These are phyloP conservation scores for Aspergillus aculeatinus DNA, from an alignment of 2,329 filamentous ascomycete genomes.

Conservation along the genomic window DNA sequence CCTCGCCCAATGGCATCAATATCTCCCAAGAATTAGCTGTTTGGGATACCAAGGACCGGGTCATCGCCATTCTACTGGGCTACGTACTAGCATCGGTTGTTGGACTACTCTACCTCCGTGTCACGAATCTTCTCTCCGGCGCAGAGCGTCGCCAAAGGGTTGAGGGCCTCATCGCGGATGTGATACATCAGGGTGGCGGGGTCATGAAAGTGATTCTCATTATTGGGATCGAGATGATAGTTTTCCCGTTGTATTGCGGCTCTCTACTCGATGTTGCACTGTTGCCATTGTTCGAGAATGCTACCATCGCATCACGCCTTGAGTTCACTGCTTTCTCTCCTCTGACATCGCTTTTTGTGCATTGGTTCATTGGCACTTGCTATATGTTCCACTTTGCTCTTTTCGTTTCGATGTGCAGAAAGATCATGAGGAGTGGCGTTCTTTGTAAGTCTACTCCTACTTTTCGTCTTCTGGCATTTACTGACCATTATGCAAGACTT, in stretches of 20 bases:
- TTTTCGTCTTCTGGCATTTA: slow-evolving; percentile 4
- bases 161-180: slow-evolving; percentile 74
- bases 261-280: slow-evolving; percentile 84
- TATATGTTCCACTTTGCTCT: slow-evolving; percentile 99
- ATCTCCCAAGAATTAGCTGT: slow-evolving; percentile 62
- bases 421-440: slow-evolving; percentile 93
- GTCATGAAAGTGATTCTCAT: slow-evolving; percentile 98
- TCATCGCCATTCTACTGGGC: slow-evolving; percentile 75
- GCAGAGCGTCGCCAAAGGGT: slow-evolving; percentile 55
- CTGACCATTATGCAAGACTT: slow-evolving; percentile 62
- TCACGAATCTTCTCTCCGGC: slow-evolving; percentile 67
- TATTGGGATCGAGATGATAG: slow-evolving; percentile 98
- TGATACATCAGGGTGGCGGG: slow-evolving; percentile 87
- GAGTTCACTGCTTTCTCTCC: slow-evolving; percentile 77
- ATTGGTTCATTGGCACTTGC: slow-evolving; percentile 97
- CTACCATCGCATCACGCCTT: slow-evolving; percentile 73
- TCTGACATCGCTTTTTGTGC: slow-evolving; percentile 88
- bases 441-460: slow-evolving; percentile 63
- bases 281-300: slow-evolving; percentile 81
- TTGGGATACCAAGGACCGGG: slow-evolving; percentile 68
- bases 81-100: slow-evolving; percentile 74
- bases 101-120: slow-evolving; percentile 75
- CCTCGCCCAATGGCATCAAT: slow-evolving; percentile 21
- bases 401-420: slow-evolving; percentile 98
- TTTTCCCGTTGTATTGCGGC: slow-evolving; percentile 94